phyloP scores from a whole-genome alignment of 2,329 filamentous ascomycete species.

The Botrytis elliptica region DNA sequence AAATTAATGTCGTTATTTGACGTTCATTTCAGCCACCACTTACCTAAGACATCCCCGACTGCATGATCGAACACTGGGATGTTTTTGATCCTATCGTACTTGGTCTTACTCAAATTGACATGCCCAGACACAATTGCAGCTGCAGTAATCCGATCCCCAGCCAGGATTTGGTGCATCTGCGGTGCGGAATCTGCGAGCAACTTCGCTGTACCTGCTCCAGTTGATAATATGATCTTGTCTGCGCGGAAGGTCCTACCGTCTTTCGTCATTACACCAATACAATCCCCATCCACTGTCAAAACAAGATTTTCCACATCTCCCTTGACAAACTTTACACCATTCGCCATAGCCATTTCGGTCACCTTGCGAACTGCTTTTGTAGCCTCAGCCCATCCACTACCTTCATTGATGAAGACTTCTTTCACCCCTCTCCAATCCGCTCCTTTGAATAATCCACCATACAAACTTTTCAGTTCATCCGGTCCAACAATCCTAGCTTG shows the following conservation, averaged over 20 bases:
- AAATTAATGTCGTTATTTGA: not conserved
- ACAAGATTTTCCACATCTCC: slow-evolving; percentile 46
- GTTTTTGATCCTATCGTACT: slow-evolving; percentile 48
- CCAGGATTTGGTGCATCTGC: slow-evolving; percentile 50
- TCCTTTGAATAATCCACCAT: slow-evolving; percentile 43
- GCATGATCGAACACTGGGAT: slow-evolving; percentile 55
- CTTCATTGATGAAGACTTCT: slow-evolving; percentile 49
- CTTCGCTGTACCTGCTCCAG: slow-evolving; percentile 56
- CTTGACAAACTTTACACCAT: slow-evolving; percentile 47
- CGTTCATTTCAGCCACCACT: slow-evolving; percentile 16
- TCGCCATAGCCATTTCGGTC: slow-evolving; percentile 44
- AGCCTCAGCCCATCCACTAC: slow-evolving; percentile 55
- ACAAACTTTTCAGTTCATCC: slow-evolving; percentile 42
- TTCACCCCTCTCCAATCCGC: slow-evolving; percentile 42
- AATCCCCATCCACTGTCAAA: slow-evolving; percentile 48
- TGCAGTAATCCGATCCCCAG: slow-evolving; percentile 53
- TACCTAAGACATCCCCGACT: slow-evolving; percentile 45
- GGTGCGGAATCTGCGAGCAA: slow-evolving; percentile 53
- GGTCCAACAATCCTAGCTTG: slow-evolving; percentile 46
- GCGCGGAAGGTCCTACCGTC: slow-evolving; percentile 50
- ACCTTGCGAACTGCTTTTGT: slow-evolving; percentile 46
- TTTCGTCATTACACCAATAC: slow-evolving; percentile 50
- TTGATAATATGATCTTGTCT: slow-evolving; percentile 53
- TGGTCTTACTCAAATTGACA: slow-evolving; percentile 46
- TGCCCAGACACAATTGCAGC: slow-evolving; percentile 54